Conservation (phyloP, 83 land plant genomes). For the Diphasiastrum complanatum region DNA sequence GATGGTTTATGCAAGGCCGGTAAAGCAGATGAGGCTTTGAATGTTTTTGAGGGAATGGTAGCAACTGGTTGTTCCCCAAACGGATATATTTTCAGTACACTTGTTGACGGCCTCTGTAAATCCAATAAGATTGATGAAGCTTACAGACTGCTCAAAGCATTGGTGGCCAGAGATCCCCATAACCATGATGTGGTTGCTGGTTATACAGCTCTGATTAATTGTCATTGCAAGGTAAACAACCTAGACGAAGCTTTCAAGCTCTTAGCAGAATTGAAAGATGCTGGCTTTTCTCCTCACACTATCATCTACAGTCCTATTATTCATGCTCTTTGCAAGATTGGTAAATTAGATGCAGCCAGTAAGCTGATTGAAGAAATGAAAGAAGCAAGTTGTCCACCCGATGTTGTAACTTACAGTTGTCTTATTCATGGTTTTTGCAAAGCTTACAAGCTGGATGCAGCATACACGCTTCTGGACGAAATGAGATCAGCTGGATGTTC, state of each 20-base stretch:
- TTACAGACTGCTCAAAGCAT: neutral
- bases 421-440: slow-evolving; percentile 18
- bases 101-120: neutral
- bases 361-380: slow-evolving; percentile 14
- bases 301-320: slow-evolving; percentile 21
- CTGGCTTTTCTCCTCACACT: neutral
- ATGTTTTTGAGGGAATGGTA: neutral
- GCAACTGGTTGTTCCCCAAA: neutral
- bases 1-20: slow-evolving; percentile 23
- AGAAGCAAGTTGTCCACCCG: slow-evolving; percentile 10
- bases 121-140: neutral
- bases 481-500: slow-evolving; percentile 6
- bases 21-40: neutral
- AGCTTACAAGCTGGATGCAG: slow-evolving; percentile 15
- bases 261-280: slow-evolving; percentile 17
- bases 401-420: slow-evolving; percentile 25
- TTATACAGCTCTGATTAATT: neutral
- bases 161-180: too few relatives aligned
- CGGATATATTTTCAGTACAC: neutral
- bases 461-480: slow-evolving; percentile 4
- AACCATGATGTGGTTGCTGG: neutral
- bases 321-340: slow-evolving; percentile 12
- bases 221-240: neutral
- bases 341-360: slow-evolving; percentile 10
- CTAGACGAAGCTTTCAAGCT: slow-evolving; percentile 6